A percentile compares a stretch with the other conserved stretches of the same genome.
phyloP scores from a whole-genome alignment of 306 rosid genomes.

The Myrica gale region DNA sequence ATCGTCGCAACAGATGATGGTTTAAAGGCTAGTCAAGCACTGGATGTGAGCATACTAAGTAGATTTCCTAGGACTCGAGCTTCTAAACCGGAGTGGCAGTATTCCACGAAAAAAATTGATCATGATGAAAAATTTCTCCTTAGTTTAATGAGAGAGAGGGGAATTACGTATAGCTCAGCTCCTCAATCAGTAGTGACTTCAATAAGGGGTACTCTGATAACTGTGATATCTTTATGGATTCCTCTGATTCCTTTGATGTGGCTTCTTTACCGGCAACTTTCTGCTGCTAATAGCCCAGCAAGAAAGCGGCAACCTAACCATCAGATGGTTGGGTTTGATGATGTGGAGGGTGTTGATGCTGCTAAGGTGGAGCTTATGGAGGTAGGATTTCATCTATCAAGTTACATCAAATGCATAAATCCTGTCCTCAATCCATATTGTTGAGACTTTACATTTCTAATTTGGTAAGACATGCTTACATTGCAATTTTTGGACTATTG shows the following conservation, averaged over 20 bases:
- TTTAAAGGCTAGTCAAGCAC: slow-evolving; percentile 39
- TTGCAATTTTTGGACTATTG: neutral
- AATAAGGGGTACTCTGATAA: slow-evolving; percentile 73
- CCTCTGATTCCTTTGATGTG: slow-evolving; percentile 95
- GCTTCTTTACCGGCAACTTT: slow-evolving; percentile 90
- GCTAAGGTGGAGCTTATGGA: slow-evolving; percentile 95
- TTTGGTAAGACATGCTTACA: neutral
- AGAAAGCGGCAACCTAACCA: slow-evolving; percentile 62
- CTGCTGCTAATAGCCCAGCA: slow-evolving; percentile 86
- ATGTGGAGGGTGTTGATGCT: slow-evolving; percentile 92
- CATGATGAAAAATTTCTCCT: slow-evolving; percentile 83
- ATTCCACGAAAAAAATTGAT: slow-evolving; percentile 79
- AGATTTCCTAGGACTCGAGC: slow-evolving; percentile 45
- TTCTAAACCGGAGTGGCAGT: slow-evolving; percentile 68
- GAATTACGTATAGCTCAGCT: slow-evolving; percentile 76
- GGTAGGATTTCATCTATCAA: slow-evolving; percentile 46
- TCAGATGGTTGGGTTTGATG: slow-evolving; percentile 80
- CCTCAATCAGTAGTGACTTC: slow-evolving; percentile 78
- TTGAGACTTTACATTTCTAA: neutral
- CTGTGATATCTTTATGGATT: slow-evolving; percentile 80
- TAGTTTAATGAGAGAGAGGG: slow-evolving; percentile 81
- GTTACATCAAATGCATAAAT: neutral
- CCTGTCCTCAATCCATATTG: neutral
- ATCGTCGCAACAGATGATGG: slow-evolving; percentile 37
- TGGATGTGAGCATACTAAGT: slow-evolving; percentile 28